Base-by-base conservation (phyloP, 495 filamentous ascomycete species). In the Penicillium silybi region DNA sequence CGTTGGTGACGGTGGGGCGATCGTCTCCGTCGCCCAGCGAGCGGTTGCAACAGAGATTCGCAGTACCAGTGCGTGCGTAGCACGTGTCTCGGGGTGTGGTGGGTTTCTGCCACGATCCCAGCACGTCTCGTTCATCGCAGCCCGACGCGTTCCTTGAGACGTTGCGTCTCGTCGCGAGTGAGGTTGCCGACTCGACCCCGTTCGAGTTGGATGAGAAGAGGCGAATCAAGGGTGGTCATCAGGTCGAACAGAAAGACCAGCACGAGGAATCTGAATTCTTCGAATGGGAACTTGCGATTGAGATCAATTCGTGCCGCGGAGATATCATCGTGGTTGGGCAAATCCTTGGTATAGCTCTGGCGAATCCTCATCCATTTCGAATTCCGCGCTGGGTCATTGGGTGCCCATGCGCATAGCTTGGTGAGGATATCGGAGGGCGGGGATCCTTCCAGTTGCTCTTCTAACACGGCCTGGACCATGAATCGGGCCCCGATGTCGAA, bases 401-500 rank as follows among this genome's bases (percentile, higher is more conserved):
- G 50, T 22, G 25, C 32, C 71, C 71, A 75, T 7, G 64, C 39
- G 26, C 65, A 66, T n/a, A 61, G 56, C 37, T 59, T 56, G 3
- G 44, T 6, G 2, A 72, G 46, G 1, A 56, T 44, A n/a, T 69
- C 62, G 1, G 54, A 39, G 11, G 61, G 57, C 29, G 40, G 44
- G 6, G 48, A 50, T 10, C 61, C 67, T 23, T 70, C 54, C 13
- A 70, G 58, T 38, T 73, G 72, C 48, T 77, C 74, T 57, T 83
- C 79, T 6, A 78, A 35, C 4, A 62, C 65, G 6, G 79, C 75
- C 43, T 83, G 79, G 10, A 75, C 55, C 63, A 81, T 74, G 52
- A 77, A 78, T 19, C 72, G 69, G 0, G 64, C 71, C 1, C 73
- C 70, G 7, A 80, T 56, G 10, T 74, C 64, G 50, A 76, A 68